Evolutionary conservation across 345 rosid genomes (phyloP), one percentile per base, ranked within the genome.

Genomic region (Hibiscus tridactylites): DNA sequence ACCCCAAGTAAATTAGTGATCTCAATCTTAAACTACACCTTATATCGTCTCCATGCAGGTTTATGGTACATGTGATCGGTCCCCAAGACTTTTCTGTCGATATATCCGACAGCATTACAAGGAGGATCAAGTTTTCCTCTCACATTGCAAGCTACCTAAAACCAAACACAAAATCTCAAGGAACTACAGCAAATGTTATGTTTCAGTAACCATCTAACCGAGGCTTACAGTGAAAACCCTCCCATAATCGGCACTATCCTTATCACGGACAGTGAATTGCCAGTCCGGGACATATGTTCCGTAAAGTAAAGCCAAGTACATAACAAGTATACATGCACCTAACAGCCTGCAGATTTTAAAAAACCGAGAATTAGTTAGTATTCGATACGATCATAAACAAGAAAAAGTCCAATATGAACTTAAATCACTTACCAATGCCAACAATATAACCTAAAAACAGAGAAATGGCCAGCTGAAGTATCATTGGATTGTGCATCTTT

Each of bases 21-120:
- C 50, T 63, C 68, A 63, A 63, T 16, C 65, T 35, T n/a, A 62
- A 47, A 67, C 54, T 42, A 26, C 73, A 91, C 97, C 96, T 90
- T 81, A n/a, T 91, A 83, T 84, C 97, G 87, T 82, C 81, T 90
- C 97, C 96, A 93, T 7, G 97, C 98, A 50, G 98, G 98, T 78
- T 72, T 91, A 7, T 78, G 81, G 80, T 91, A 91, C 90, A 91
- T 73, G 73, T 88, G 97, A 65, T 83, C 80, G 61, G 88, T 79
- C 75, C 97, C 98, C 33, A 93, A 81, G 29, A 91, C 78, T 79
- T 74, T 47, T 79, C 96, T 84, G 73, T 93, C 98, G 74, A 90
- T 73, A 58, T 84, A 90, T 71, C 96, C 97, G 65, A 80, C 93
- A 33, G 92, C 98, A 74, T 93, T 93, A 69, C 98, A 93, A 39